A percentile compares a stretch with the other conserved stretches of the same genome.
phyloP scores from a whole-genome alignment of 306 rosid species.

The Purshia tridentata region DNA sequence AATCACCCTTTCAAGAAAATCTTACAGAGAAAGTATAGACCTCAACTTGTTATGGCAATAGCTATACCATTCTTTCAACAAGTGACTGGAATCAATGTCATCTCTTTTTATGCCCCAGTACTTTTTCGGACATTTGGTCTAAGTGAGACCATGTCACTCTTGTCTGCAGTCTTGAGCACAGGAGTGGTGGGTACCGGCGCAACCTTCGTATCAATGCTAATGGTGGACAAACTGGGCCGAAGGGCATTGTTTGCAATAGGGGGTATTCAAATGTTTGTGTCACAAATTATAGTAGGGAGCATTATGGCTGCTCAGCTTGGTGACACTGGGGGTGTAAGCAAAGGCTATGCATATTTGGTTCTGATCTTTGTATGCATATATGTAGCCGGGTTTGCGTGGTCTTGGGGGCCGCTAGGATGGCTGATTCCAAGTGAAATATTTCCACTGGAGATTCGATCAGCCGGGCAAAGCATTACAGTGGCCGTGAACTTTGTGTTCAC shows the following conservation, averaged over 20 bases:
- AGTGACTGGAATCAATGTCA: constrained; percentile 63
- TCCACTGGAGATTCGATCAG: constrained; percentile 58
- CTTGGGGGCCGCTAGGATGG: constrained; percentile 77
- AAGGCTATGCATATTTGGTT: constrained; percentile 46
- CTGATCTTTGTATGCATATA: constrained; percentile 47
- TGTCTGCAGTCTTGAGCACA: constrained; percentile 41
- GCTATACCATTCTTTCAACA: constrained; percentile 69
- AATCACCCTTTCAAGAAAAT: constrained; percentile 49
- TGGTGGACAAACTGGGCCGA: constrained; percentile 61
- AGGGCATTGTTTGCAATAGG: constrained; percentile 52
- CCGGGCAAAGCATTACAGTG: constrained; percentile 54
- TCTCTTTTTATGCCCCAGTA: constrained; percentile 56
- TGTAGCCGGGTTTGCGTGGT: constrained; percentile 66
- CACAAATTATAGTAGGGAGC: constrained; percentile 49
- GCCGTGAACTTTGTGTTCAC: constrained; percentile 56
- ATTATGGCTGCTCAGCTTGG: constrained; percentile 49
- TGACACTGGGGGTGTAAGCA: constrained; percentile 50
- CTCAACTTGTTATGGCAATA: constrained; percentile 67
- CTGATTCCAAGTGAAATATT: constrained; percentile 66
- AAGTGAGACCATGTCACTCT: constrained; percentile 54
- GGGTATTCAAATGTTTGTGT: constrained; percentile 57
- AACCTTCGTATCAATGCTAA: constrained; percentile 61
- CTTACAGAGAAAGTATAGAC: constrained; percentile 46
- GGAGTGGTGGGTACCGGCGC: constrained; percentile 42
- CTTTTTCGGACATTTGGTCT: constrained; percentile 55